Evolutionary conservation across 2,329 filamentous ascomycete genomes (phyloP).

Genomic region (Ophiosphaerella herpotricha): DNA sequence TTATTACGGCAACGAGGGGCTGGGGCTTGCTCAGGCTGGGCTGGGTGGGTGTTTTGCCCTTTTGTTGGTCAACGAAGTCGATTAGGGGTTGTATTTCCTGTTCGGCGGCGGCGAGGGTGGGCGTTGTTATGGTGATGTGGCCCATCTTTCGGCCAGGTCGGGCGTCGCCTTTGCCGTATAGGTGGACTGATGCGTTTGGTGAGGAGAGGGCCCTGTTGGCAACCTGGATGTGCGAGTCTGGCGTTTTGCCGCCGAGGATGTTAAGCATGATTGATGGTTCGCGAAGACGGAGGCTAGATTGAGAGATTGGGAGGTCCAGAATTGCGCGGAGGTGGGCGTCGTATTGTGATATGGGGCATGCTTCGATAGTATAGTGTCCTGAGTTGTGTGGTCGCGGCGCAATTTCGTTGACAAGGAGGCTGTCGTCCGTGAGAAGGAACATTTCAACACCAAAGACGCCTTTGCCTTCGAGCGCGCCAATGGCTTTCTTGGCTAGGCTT

Average conservation of each 20-base stretch:
- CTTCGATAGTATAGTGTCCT: slow-evolving; percentile 94
- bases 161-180: slow-evolving; percentile 87
- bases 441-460: slow-evolving; percentile 97
- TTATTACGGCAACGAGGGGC: slow-evolving; percentile 75
- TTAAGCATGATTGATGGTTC: slow-evolving; percentile 77
- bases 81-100: slow-evolving; percentile 72
- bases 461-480: slow-evolving; percentile 80
- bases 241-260: slow-evolving; percentile 70
- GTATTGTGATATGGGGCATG: slow-evolving; percentile 86
- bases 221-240: slow-evolving; percentile 66
- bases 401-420: slow-evolving; percentile 82
- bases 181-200: slow-evolving; percentile 70
- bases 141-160: slow-evolving; percentile 93
- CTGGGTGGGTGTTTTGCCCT: slow-evolving; percentile 35
- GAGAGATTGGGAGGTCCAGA: slow-evolving; percentile 65
- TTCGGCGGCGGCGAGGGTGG: slow-evolving; percentile 70
- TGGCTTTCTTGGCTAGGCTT: slow-evolving; percentile 76
- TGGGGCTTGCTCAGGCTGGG: slow-evolving; percentile 20
- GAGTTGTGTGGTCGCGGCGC: slow-evolving; percentile 87
- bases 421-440: slow-evolving; percentile 77
- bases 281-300: slow-evolving; percentile 59
- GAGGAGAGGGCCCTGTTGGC: slow-evolving; percentile 62
- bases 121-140: slow-evolving; percentile 81
- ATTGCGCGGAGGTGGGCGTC: slow-evolving; percentile 88
- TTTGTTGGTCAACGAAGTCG: slow-evolving; percentile 63